phyloP scores from a whole-genome alignment of 176 grass and related monocot species.

The Cenchrus americanus region DNA sequence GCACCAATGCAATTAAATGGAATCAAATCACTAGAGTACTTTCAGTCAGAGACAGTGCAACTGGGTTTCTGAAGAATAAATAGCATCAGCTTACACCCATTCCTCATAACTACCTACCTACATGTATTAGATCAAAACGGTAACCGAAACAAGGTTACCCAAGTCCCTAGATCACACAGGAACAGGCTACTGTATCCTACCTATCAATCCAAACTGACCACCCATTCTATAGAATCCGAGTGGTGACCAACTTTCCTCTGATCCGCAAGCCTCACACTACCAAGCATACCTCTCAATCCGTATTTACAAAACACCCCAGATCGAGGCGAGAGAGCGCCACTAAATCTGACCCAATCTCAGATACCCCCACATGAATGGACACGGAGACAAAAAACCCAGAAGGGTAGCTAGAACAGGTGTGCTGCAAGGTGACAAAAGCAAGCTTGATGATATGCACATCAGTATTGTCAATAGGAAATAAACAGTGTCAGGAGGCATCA shows the following conservation, averaged over 20 bases:
- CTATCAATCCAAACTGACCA: not conserved
- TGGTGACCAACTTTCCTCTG: not conserved
- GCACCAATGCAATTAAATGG: not conserved
- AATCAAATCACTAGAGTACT: not conserved
- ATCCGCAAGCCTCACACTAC: not conserved
- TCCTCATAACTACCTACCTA: not conserved
- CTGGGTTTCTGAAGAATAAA: not conserved
- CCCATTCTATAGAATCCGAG: not conserved
- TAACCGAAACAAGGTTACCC: not conserved
- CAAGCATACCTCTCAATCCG: not conserved
- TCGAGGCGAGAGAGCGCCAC: not conserved
- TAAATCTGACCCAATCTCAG: slow-evolving; percentile 9
- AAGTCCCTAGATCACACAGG: not conserved
- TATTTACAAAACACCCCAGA: not conserved
- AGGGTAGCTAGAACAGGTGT: slow-evolving; percentile 96
- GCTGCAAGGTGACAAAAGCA: slow-evolving; percentile 66
- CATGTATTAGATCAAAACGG: not conserved
- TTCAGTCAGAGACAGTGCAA: not conserved
- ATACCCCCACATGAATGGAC: not conserved
- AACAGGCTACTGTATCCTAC: not conserved
- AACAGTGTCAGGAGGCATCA: slow-evolving; percentile 26
- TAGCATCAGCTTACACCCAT: not conserved
- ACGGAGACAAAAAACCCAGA: not conserved
- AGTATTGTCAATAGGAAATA: slow-evolving; percentile 14
- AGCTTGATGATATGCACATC: slow-evolving; percentile 11